These are phyloP conservation scores for Lipomyces yamadae DNA, from an alignment of 805 yeast genomes.

Conservation along the genomic window DNA sequence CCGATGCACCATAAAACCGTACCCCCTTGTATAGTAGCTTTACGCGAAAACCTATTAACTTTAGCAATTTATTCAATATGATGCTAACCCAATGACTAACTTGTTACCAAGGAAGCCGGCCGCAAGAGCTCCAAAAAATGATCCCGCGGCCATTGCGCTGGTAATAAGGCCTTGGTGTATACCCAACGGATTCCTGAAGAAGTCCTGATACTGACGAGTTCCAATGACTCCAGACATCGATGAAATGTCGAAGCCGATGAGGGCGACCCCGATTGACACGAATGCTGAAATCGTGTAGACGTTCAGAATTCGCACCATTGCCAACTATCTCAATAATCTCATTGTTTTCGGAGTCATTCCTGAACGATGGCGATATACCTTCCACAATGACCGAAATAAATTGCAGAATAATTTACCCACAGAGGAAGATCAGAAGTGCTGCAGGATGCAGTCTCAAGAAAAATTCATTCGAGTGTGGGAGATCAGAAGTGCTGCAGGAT, in stretches of 20 bases:
- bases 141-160: slow-evolving; percentile 68
- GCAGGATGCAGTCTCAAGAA: too few species aligned
- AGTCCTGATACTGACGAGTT: slow-evolving; percentile 51
- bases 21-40: slow-evolving; percentile 32
- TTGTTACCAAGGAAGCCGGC: slow-evolving; percentile 48
- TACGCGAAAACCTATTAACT: slow-evolving; percentile 48
- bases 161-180: slow-evolving; percentile 64
- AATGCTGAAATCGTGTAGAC: slow-evolving; percentile 55
- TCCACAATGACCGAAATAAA: too few species aligned
- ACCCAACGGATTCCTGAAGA: slow-evolving; percentile 57
- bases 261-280: slow-evolving; percentile 62
- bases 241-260: slow-evolving; percentile 71
- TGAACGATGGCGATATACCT: too few species aligned
- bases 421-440: too few species aligned
- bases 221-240: slow-evolving; percentile 66
- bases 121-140: slow-evolving; percentile 62
- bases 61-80: slow-evolving; percentile 60
- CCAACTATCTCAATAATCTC: slow-evolving; percentile 39
- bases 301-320: slow-evolving; percentile 46
- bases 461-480: too few species aligned
- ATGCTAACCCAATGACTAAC: slow-evolving; percentile 39
- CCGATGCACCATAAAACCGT: slow-evolving; percentile 38
- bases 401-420: too few species aligned
- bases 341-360: too few species aligned
- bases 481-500: too few species aligned